Base-by-base conservation (phyloP, 2,329 filamentous ascomycete species). In the Trichophyton simii region DNA sequence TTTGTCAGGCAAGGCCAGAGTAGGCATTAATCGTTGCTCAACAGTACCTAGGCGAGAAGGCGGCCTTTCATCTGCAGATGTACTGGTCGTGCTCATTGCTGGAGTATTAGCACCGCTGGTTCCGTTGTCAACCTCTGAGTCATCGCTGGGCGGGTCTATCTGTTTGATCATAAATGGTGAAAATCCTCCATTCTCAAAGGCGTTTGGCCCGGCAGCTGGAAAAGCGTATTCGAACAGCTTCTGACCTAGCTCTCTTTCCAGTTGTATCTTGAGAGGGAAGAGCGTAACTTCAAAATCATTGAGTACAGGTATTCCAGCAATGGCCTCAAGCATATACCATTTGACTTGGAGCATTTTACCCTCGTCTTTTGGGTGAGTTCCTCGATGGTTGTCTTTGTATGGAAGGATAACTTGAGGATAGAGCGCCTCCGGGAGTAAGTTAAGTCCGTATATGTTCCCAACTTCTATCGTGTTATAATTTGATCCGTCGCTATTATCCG, bases 291-390 rank as follows among this genome's bases (percentile, higher is more conserved):
- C 91, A 69, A 99, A 99, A 68, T 95, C 88, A 67, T 97, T 92
- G 80, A 99, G 89, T 36, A 99, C 91, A 0, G 92, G 90, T 64
- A 99, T 99, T 57, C 94, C 94, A 42, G 92, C 94, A 72, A 99
- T 96, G 6, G 94, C 91, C 75, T 99, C 94, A 3, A 99, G 81
- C 90, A 96, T 96, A 71, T 96, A 86, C 90, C 95, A 99, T 71
- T 95, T 94, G 11, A 99, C 89, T 38, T 87, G 85, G 59, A 99
- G 82, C 87, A 97, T 97, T 69, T 91, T 89, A 64, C 87, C 84
- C 59, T 80, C 77, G n/a, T 80, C 74, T 54, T 83, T 80, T 36
- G 80, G 78, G 65, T 71, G 78, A 68, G 65, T 78, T 70, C 72
- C 83, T 75, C 72, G 71, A 41, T 84, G 82, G 59, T 83, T 82